Base-by-base conservation (phyloP, 176 grass and related monocot genomes). In the Aechmea fasciata region DNA sequence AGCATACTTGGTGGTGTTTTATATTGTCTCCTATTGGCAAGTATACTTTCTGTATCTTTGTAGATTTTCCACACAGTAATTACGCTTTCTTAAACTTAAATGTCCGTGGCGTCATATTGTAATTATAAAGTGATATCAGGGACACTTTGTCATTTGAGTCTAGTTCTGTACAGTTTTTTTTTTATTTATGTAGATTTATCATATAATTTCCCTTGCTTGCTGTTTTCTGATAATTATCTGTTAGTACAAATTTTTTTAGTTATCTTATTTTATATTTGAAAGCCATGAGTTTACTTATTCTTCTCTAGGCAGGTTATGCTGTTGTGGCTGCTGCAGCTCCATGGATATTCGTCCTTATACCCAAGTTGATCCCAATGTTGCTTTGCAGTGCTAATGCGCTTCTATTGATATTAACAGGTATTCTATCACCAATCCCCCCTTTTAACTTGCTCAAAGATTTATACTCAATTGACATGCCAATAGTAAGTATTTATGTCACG, bases 1-100 rank as follows among this genome's bases (percentile, higher is more conserved):
- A 85, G 93, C 78, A 83, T 97, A 67, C 75, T 97, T 50, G 87
- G 86, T 71, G 84, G 89, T 50, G 79, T 81, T 47, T 79, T 97
- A 62, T 97, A 97, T 52, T 97, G 93, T 79, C 65, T 92, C 69
- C 57, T 97, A 75, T 83, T 96, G 92, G 92, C 90, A 87, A 91
- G 92, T 75, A 73, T 48, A 84, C 28, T 63, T 47, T 73, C 47
- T 83, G 41, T 82, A 71, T 73, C 59, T 47, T 3, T 70, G 29
- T 11, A 23, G 47, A 75, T 73, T 76, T 41, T 41, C 4, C 33
- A 41, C 33, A 41, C 5, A 41, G 33, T 41, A 41, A 41, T 41
- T 41, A 41, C 5, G 33, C 33, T 41, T 7, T 41, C 33, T 41
- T 4, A 41, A 41, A 41, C 33, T 41, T 41, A 41, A 7, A 41